A percentile compares a stretch with the other conserved stretches of the same genome.
These are phyloP conservation scores for Psophocarpus tetragonolobus DNA, from an alignment of 306 rosid genomes.

Conservation along the genomic window DNA sequence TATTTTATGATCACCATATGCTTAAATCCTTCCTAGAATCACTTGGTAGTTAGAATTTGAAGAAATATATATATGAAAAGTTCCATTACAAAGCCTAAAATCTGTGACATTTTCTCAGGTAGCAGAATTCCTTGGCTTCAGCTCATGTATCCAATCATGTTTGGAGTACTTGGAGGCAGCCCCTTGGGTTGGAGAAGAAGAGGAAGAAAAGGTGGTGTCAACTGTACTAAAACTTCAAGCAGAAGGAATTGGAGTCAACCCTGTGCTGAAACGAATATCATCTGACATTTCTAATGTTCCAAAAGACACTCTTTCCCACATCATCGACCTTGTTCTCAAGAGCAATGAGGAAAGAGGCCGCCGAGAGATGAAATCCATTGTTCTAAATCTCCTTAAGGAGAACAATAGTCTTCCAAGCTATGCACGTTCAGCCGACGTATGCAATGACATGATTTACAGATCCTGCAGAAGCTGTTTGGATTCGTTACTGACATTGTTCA, in stretches of 20 bases:
- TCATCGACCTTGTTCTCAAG: conserved; percentile 78
- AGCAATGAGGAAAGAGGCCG: conserved; percentile 92
- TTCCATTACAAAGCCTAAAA: conserved; percentile 12
- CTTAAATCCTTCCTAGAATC: not conserved
- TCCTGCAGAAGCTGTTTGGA: conserved; percentile 72
- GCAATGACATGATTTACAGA: conserved; percentile 62
- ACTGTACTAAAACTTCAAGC: conserved; percentile 78
- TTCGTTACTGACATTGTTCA: conserved; percentile 60
- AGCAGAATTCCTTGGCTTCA: conserved; percentile 83
- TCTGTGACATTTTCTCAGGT: conserved; percentile 51
- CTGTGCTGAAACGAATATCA: conserved; percentile 86
- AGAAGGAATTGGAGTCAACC: conserved; percentile 79
- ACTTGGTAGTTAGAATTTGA: not conserved
- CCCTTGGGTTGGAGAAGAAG: conserved; percentile 98
- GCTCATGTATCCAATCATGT: conserved; percentile 79
- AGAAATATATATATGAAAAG: not conserved
- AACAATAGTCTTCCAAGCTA: conserved; percentile 62
- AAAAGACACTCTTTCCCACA: conserved; percentile 73
- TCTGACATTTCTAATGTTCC: conserved; percentile 59
- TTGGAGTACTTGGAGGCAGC: conserved; percentile 91
- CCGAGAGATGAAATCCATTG: conserved; percentile 94
- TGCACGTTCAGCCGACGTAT: conserved; percentile 49
- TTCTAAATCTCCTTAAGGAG: conserved; percentile 90
- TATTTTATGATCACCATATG: not conserved
- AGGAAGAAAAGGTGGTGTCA: conserved; percentile 88